Percentiles rank a stretch among this genome's conserved stretches.
Conservation (phyloP, 805 yeast species). For the Candida qinlingensis region DNA sequence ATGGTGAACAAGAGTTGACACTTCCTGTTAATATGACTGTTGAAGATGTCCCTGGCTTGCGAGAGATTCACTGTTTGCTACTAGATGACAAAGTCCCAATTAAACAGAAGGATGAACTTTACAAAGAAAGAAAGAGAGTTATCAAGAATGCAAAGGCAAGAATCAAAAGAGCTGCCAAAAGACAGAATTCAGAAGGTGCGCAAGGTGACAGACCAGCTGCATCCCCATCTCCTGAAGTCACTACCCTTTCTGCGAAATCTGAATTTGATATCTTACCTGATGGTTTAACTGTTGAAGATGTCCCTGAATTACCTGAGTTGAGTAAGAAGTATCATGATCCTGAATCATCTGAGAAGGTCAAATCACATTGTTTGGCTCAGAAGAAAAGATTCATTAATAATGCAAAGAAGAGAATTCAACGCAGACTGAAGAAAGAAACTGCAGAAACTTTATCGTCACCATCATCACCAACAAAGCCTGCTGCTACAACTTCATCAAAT, state of each 20-base stretch:
- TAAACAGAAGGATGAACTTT: neutral
- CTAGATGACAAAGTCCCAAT: neutral
- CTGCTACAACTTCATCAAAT: too few species aligned
- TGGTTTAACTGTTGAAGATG: neutral
- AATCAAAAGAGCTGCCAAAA: neutral
- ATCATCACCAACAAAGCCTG: neutral
- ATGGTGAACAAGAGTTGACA: neutral
- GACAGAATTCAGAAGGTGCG: neutral
- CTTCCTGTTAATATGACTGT: conserved; percentile 1
- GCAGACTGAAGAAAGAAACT: neutral
- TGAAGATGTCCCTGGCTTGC: conserved; percentile 10
- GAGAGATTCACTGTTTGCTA: conserved; percentile 1
- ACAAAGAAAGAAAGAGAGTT: conserved; percentile 3
- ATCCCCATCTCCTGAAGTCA: neutral
- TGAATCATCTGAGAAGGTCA: neutral
- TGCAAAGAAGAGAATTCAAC: conserved; percentile 1
- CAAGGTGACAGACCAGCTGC: neutral
- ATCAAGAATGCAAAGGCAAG: conserved; percentile 11
- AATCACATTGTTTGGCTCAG: neutral
- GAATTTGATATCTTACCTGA: neutral
- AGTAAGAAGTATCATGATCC: neutral
- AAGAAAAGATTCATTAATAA: neutral
- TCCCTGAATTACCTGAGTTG: neutral
- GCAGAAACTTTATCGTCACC: neutral
- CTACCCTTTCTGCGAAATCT: too few species aligned